Conservation (phyloP, 2,329 filamentous ascomycete genomes). For the Pseudocercospora fijiensis region DNA sequence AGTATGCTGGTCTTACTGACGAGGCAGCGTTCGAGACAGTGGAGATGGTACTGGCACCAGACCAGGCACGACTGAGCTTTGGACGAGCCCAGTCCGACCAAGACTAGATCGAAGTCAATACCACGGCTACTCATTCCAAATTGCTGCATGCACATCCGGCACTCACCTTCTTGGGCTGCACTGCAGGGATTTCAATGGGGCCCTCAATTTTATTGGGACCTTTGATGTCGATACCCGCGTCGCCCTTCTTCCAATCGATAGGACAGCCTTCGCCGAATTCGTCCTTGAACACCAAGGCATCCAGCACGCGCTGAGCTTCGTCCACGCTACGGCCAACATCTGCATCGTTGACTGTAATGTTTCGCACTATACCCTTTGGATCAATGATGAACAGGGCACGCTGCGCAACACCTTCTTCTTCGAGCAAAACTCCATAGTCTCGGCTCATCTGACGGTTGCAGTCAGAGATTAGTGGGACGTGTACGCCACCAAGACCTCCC, state of each 20-base stretch:
- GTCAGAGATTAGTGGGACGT: conserved; percentile 63
- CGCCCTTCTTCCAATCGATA: conserved; percentile 38
- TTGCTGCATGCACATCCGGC: background rate
- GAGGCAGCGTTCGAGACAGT: conserved; percentile 13
- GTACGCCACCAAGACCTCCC: conserved; percentile 60
- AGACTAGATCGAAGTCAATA: conserved; percentile 18
- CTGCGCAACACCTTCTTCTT: conserved; percentile 63
- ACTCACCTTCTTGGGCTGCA: conserved; percentile 8
- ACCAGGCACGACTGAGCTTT: conserved; percentile 36
- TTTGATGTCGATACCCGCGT: conserved; percentile 32
- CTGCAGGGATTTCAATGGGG: conserved; percentile 29
- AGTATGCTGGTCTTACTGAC: conserved; percentile 8
- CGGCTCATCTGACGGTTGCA: conserved; percentile 60
- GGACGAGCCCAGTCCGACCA: conserved; percentile 38
- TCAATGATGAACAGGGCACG: conserved; percentile 67
- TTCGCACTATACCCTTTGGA: conserved; percentile 58
- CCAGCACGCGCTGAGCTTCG: conserved; percentile 59
- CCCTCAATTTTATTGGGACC: conserved; percentile 31
- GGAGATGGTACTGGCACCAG: conserved; percentile 26
- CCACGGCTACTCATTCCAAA: background rate
- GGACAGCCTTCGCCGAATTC: conserved; percentile 44
- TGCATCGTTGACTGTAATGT: conserved; percentile 66
- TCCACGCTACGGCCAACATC: conserved; percentile 64
- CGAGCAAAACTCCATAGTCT: conserved; percentile 63
- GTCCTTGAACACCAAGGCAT: conserved; percentile 51